A percentile compares a stretch with the other conserved stretches of the same genome.
phyloP scores from a whole-genome alignment of 768 basidiomycete genomes.

The Candolleomyces efflorescens region DNA sequence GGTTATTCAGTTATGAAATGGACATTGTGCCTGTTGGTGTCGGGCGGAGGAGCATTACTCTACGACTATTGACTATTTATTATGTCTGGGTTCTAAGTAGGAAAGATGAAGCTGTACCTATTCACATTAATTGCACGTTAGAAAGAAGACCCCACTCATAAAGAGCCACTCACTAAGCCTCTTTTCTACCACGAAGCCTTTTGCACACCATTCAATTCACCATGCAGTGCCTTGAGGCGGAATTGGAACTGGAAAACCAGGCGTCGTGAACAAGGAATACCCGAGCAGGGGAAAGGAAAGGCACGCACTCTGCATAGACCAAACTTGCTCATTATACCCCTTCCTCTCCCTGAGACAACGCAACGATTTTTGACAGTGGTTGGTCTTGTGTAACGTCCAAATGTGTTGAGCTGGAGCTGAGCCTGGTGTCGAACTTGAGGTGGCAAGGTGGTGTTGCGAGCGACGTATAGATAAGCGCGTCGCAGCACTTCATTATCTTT shows the following conservation, averaged over 20 bases:
- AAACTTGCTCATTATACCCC: constrained; percentile 89
- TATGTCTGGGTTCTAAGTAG: too few relatives aligned
- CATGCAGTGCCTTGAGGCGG: constrained; percentile 74
- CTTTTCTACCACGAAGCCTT: constrained; percentile 86
- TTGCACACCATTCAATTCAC: constrained; percentile 81
- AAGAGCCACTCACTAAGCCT: not conserved
- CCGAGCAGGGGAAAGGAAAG: constrained; percentile 10
- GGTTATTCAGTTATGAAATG: too few relatives aligned
- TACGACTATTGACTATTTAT: too few relatives aligned
- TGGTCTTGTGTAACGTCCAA: constrained; percentile 79
- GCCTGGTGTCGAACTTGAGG: constrained; percentile 90
- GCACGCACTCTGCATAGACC: constrained; percentile 68
- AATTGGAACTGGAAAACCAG: constrained; percentile 73
- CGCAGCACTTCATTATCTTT: constrained; percentile 75
- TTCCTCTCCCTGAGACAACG: constrained; percentile 75
- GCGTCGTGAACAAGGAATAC: not conserved
- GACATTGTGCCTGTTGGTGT: too few relatives aligned
- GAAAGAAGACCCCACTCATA: not conserved
- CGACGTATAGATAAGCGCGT: constrained; percentile 89
- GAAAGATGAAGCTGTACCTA: too few relatives aligned
- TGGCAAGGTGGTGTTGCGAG: constrained; percentile 86
- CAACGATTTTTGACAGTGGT: constrained; percentile 89
- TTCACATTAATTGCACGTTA: not conserved
- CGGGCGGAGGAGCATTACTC: too few relatives aligned
- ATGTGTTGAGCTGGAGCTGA: constrained; percentile 88